A percentile compares a stretch with the other conserved stretches of the same genome.
Evolutionary conservation across 2,329 filamentous ascomycete species (phyloP).

Genomic region (Nemania sp.): DNA sequence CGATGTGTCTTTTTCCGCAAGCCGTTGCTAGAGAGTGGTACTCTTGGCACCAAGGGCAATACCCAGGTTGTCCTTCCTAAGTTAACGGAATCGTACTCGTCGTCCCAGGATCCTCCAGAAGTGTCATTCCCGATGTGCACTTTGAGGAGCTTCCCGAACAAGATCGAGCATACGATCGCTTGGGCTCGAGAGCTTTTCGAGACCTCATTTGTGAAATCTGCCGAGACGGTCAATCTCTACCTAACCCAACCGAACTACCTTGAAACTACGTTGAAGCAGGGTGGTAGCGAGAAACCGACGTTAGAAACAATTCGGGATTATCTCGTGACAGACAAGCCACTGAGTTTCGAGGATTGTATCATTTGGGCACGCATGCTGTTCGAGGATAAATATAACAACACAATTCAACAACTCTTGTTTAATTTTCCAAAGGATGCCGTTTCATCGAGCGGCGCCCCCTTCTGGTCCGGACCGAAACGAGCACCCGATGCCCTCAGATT

Average conservation of each 20-base stretch:
- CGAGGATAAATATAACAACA: constrained; percentile 95
- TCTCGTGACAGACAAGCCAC: constrained; percentile 86
- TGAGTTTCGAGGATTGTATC: constrained; percentile 94
- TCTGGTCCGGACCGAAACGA: constrained; percentile 98
- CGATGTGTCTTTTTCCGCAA: constrained; percentile 99
- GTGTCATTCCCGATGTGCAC: constrained; percentile 99
- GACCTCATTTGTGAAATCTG: constrained; percentile 87
- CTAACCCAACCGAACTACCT: constrained; percentile 90
- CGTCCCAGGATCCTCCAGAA: constrained; percentile 95
- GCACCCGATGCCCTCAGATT: constrained; percentile 92
- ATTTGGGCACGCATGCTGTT: constrained; percentile 93
- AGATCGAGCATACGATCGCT: constrained; percentile 97
- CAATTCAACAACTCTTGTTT: constrained; percentile 90
- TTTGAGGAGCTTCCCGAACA: constrained; percentile 94
- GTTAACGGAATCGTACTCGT: constrained; percentile 95
- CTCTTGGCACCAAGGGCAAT: constrained; percentile 98
- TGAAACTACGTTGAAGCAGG: constrained; percentile 83
- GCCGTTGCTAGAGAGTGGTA: constrained; percentile 92
- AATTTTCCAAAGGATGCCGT: constrained; percentile 96
- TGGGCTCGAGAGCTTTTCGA: constrained; percentile 98
- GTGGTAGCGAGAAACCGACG: constrained; percentile 92
- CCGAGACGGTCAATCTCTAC: constrained; percentile 93
- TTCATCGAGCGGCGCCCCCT: constrained; percentile 84
- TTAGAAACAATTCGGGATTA: constrained; percentile 88
- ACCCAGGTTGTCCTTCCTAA: constrained; percentile 92